Conservation (phyloP, 2,329 filamentous ascomycete species). For the Emydomyces testavorans region DNA sequence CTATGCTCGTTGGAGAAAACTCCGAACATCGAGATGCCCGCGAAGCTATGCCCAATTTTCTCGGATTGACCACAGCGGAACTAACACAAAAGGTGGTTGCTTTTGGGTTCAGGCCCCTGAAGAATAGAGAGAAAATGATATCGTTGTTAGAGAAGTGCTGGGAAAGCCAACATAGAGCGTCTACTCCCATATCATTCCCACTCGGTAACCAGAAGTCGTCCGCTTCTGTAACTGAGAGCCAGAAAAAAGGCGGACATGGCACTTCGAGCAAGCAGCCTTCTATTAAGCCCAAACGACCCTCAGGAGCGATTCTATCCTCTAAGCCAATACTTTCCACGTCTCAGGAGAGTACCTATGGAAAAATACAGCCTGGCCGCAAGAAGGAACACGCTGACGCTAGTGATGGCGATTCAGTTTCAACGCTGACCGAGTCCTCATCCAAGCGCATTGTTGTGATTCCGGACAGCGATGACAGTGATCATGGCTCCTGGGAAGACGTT, state of each 20-base stretch:
- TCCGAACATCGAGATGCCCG: background rate
- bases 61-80: slow-evolving; percentile 50
- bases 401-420: background rate
- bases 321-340: background rate
- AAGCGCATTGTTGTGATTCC: slow-evolving; percentile 7
- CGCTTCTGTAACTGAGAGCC: background rate
- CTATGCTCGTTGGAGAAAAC: background rate
- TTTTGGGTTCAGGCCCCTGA: slow-evolving; percentile 64
- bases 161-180: slow-evolving; percentile 43
- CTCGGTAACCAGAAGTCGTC: background rate
- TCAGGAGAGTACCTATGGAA: background rate
- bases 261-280: background rate
- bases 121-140: slow-evolving; percentile 57
- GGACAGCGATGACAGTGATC: slow-evolving; percentile 10
- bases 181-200: background rate
- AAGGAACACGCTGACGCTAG: background rate
- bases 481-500: slow-evolving; percentile 17
- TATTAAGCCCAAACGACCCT: background rate
- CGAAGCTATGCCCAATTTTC: slow-evolving; percentile 44
- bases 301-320: background rate
- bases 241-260: background rate
- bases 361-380: background rate
- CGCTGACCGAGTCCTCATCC: background rate
- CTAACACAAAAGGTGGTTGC: slow-evolving; percentile 50
- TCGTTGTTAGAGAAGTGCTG: slow-evolving; percentile 59